Conservation (phyloP, 257 asterid species). For the Plantago major region DNA sequence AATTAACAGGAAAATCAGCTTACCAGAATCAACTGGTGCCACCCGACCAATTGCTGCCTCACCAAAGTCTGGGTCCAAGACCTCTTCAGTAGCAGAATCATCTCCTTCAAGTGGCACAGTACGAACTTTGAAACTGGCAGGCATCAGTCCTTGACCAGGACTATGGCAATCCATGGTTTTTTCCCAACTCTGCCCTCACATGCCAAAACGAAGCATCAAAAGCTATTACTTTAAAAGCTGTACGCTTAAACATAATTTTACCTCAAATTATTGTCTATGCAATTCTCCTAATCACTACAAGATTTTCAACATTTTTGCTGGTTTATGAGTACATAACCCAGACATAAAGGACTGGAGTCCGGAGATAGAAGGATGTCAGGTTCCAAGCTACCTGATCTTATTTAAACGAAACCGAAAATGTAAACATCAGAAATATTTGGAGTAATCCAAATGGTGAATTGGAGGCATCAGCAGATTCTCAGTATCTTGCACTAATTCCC, state of each 20-base stretch:
- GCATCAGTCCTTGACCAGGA: constrained; percentile 96
- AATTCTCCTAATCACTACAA: no score
- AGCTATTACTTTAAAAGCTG: neutral
- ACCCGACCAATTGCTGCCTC: constrained; percentile 96
- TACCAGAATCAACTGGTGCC: constrained; percentile 92
- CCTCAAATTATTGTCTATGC: no score
- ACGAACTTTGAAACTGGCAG: constrained; percentile 92
- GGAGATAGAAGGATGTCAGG: neutral
- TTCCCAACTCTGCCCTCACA: constrained; percentile 70
- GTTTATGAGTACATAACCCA: no score
- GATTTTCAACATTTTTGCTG: no score
- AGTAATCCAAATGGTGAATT: neutral
- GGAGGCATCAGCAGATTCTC: constrained; percentile 9
- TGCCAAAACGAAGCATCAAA: neutral
- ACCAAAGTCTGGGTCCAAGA: constrained; percentile 87
- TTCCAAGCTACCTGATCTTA: neutral
- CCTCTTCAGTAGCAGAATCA: constrained; percentile 80
- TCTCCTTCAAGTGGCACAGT: constrained; percentile 73
- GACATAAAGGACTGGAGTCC: no score
- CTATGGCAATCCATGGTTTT: constrained; percentile 93
- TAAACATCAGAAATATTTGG: constrained; percentile 3
- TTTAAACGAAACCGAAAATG: neutral
- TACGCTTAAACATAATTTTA: neutral
- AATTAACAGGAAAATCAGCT: constrained; percentile 12
- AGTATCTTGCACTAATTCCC: neutral